phyloP scores from a whole-genome alignment of 2,329 filamentous ascomycete species.

The Coniella vitis region DNA sequence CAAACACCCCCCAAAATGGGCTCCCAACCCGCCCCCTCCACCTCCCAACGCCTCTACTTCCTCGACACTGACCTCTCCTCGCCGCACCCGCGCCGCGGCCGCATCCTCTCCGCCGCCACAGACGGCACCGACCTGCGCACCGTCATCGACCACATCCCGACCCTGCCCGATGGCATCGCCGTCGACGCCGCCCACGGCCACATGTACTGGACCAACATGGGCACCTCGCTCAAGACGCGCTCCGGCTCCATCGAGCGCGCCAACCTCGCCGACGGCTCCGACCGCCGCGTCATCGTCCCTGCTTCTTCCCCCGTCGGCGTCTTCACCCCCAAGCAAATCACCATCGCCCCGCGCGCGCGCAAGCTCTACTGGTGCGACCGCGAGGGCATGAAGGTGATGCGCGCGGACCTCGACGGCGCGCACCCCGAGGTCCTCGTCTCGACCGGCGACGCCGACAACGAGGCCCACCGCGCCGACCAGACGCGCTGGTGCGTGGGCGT shows the following conservation, averaged over 20 bases:
- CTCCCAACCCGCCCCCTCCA: not conserved
- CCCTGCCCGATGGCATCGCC: constrained; percentile 38
- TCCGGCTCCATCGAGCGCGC: constrained; percentile 28
- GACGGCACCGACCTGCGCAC: constrained; percentile 19
- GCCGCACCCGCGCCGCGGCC: constrained; percentile 15
- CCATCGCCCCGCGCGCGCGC: constrained; percentile 21
- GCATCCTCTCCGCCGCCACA: constrained; percentile 18
- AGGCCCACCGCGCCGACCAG: constrained; percentile 21
- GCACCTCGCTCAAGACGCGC: constrained; percentile 30
- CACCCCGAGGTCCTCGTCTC: constrained; percentile 32
- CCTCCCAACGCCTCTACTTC: constrained; percentile 19
- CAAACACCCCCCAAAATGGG: constrained; percentile 6
- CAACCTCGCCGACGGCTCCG: constrained; percentile 40
- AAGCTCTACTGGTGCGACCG: constrained; percentile 38
- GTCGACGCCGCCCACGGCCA: constrained; percentile 26
- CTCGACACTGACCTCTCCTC: constrained; percentile 24
- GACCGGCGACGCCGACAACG: constrained; percentile 10
- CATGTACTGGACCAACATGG: constrained; percentile 48
- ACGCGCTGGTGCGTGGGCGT: constrained; percentile 51
- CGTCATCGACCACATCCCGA: constrained; percentile 20
- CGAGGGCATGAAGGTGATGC: constrained; percentile 34
- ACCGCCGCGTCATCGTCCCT: constrained; percentile 36
- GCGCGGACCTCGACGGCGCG: constrained; percentile 33
- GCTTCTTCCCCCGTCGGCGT: constrained; percentile 27
- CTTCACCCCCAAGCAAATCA: constrained; percentile 44